These are phyloP conservation scores for Phytophthora idaei DNA, from an alignment of 352 stramenopile genomes.

Conservation along the genomic window DNA sequence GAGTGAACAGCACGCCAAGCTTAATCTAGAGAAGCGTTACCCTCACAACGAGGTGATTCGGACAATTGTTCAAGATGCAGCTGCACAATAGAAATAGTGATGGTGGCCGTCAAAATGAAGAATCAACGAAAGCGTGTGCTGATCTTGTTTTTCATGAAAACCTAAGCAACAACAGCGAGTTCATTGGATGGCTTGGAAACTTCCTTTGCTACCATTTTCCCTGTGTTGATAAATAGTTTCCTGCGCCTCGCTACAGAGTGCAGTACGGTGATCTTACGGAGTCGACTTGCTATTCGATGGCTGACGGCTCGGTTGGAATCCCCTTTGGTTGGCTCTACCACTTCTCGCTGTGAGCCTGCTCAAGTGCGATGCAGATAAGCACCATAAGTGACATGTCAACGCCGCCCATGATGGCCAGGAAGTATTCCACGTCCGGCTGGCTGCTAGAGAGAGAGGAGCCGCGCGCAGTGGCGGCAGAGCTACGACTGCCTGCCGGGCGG, in stretches of 20 bases:
- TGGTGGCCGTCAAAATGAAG: background rate
- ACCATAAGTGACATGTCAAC: conserved; percentile 52
- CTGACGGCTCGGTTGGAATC: background rate
- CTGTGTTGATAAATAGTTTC: conserved; percentile 30
- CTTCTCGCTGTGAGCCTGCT: conserved; percentile 37
- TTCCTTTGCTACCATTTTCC: conserved; percentile 14
- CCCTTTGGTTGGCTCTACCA: conserved; percentile 12
- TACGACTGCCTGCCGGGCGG: conserved; percentile 23
- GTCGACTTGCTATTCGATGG: background rate
- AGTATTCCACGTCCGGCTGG: conserved; percentile 39
- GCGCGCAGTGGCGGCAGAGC: conserved; percentile 25
- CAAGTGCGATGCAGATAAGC: conserved; percentile 49
- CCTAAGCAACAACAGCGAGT: no score
- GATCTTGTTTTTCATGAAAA: background rate
- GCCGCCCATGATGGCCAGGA: conserved; percentile 39
- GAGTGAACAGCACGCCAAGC: conserved; percentile 18
- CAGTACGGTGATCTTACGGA: conserved; percentile 5
- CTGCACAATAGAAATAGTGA: conserved; percentile 27
- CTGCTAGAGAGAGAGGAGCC: conserved; percentile 28
- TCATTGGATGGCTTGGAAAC: background rate
- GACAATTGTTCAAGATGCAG: conserved; percentile 39
- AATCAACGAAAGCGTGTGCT: background rate
- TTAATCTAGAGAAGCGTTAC: conserved; percentile 36
- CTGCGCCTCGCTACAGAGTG: conserved; percentile 15
- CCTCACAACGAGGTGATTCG: conserved; percentile 42